Conservation (phyloP, 2,329 filamentous ascomycete species). For the Didymella keratinophila region DNA sequence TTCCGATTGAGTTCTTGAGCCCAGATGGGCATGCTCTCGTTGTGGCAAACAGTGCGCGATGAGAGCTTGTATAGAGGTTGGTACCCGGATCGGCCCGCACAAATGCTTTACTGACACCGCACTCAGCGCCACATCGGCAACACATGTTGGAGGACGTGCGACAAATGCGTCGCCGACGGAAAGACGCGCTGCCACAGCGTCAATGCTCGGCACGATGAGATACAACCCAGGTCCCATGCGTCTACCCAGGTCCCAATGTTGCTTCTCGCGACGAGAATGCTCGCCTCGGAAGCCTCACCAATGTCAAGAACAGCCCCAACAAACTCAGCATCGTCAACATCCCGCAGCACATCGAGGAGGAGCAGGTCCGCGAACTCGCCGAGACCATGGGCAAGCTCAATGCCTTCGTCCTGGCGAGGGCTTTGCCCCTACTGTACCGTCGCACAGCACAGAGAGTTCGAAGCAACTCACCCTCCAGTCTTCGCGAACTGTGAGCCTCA, state of each 20-base stretch:
- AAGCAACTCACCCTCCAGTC: too few relatives aligned
- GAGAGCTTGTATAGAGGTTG: slow-evolving; percentile 1
- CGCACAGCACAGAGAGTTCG: too few relatives aligned
- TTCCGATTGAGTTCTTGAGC: too few relatives aligned
- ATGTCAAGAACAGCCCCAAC: slow-evolving; percentile 90
- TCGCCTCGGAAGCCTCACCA: slow-evolving; percentile 76
- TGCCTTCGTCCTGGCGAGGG: slow-evolving; percentile 77
- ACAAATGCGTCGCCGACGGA: slow-evolving; percentile 20
- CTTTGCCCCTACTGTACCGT: too few relatives aligned
- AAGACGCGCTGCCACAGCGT: slow-evolving; percentile 15
- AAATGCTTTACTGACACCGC: neutral
- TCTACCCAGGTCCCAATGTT: too few relatives aligned
- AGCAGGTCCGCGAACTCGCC: slow-evolving; percentile 89
- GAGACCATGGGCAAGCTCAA: slow-evolving; percentile 92
- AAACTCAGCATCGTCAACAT: slow-evolving; percentile 96
- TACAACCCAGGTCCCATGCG: too few relatives aligned
- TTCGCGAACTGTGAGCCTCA: too few relatives aligned
- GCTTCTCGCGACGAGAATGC: slow-evolving; percentile 62
- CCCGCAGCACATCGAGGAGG: slow-evolving; percentile 84
- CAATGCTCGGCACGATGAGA: too few relatives aligned
- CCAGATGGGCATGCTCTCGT: slow-evolving; percentile 8
- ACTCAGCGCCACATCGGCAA: slow-evolving; percentile 15
- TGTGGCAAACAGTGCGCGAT: slow-evolving; percentile 5
- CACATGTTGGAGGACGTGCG: slow-evolving; percentile 27
- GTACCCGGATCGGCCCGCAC: neutral